phyloP scores from a whole-genome alignment of 139 green algal species.

The Zygnema circumcarinatum region DNA sequence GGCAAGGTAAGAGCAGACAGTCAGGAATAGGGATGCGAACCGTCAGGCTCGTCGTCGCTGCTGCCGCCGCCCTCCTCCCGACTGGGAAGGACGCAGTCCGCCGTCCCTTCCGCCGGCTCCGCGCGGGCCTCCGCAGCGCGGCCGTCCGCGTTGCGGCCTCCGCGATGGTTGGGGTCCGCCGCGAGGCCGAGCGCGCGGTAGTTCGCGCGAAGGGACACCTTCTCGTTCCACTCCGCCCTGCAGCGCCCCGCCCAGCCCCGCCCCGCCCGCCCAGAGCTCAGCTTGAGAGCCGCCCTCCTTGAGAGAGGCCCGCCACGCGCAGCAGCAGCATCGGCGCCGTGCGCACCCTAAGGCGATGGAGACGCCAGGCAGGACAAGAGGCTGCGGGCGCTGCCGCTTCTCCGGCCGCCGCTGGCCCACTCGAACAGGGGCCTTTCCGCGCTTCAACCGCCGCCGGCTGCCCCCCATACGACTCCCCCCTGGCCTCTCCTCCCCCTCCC shows the following conservation, averaged over 20 bases:
- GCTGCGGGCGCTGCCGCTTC: neutral
- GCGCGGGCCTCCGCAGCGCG: neutral
- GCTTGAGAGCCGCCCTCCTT: too few relatives aligned
- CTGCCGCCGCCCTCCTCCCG: neutral
- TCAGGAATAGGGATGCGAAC: neutral
- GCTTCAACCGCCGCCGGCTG: neutral
- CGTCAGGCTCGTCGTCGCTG: slow-evolving; percentile 19
- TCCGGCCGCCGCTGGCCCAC: neutral
- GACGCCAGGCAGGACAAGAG: neutral
- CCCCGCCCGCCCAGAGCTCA: too few relatives aligned
- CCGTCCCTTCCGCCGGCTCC: neutral
- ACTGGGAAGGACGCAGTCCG: neutral
- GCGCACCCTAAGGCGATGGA: too few relatives aligned
- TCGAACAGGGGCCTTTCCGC: neutral
- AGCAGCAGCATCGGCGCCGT: too few relatives aligned
- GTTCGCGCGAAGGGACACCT: neutral
- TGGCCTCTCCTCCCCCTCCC: too few relatives aligned
- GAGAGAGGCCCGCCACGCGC: too few relatives aligned
- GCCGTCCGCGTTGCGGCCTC: neutral
- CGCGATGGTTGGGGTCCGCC: neutral
- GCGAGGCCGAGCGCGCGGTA: slow-evolving; percentile 10
- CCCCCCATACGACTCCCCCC: too few relatives aligned
- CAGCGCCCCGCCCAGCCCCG: too few relatives aligned
- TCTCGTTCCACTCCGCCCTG: slow-evolving; percentile 19
- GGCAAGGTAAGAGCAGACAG: too few relatives aligned